These are phyloP conservation scores for Mycena leptocephala DNA, from an alignment of 768 basidiomycete species.

Conservation along the genomic window DNA sequence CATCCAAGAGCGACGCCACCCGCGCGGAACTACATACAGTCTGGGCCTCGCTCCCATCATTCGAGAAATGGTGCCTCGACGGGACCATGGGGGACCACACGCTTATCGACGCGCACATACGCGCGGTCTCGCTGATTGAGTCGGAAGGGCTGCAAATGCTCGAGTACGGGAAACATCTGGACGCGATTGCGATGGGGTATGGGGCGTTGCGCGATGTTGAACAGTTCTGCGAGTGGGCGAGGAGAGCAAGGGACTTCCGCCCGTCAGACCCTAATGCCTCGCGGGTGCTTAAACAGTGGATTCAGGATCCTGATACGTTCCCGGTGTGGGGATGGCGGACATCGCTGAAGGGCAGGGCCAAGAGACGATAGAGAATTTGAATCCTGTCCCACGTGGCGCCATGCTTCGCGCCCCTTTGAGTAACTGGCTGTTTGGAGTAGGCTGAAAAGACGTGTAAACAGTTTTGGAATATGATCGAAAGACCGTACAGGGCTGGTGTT, in stretches of 20 bases:
- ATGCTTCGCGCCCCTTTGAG: no score
- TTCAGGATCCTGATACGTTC: conserved; percentile 52
- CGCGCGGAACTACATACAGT: conserved; percentile 47
- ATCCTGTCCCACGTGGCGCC: no score
- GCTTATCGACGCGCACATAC: conserved; percentile 49
- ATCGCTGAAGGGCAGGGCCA: no score
- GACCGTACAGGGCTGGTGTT: no score
- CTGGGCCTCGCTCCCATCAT: conserved; percentile 46
- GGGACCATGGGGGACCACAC: conserved; percentile 41
- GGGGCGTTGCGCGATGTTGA: conserved; percentile 56
- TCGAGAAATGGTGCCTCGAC: conserved; percentile 55
- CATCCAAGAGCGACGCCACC: conserved; percentile 44
- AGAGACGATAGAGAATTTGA: no score
- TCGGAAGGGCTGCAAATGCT: conserved; percentile 51
- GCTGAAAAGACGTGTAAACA: no score
- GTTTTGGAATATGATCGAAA: no score
- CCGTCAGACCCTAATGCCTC: conserved; percentile 35
- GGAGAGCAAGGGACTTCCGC: conserved; percentile 45
- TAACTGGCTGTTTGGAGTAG: no score
- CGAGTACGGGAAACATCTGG: conserved; percentile 48
- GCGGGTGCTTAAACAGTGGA: conserved; percentile 52
- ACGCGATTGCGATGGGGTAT: conserved; percentile 59
- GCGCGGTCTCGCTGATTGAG: conserved; percentile 49
- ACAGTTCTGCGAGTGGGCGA: conserved; percentile 54
- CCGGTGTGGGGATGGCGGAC: conserved; percentile 57